Evolutionary conservation across 2,329 filamentous ascomycete species (phyloP).

Genomic region (Diplocarpon rosae): DNA sequence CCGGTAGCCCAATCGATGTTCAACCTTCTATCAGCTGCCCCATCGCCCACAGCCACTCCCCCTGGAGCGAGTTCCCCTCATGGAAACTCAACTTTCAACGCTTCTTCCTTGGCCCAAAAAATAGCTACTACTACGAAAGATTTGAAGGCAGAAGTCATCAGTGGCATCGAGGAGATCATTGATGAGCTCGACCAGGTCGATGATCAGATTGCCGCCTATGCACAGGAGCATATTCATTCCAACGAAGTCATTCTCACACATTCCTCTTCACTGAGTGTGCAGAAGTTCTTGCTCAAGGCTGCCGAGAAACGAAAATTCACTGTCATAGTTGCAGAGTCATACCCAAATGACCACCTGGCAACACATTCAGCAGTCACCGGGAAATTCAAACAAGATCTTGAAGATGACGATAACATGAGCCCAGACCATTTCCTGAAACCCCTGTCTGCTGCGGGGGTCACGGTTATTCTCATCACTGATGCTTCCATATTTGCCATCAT

Average conservation of each 20-base stretch:
- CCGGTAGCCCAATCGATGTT: slow-evolving; percentile 64
- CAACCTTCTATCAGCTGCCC: slow-evolving; percentile 66
- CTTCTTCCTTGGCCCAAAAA: slow-evolving; percentile 21
- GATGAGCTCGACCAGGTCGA: slow-evolving; percentile 91
- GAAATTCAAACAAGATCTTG: slow-evolving; percentile 33
- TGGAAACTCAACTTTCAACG: slow-evolving; percentile 24
- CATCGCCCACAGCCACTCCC: slow-evolving; percentile 43
- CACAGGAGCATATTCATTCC: slow-evolving; percentile 84
- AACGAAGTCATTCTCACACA: slow-evolving; percentile 89
- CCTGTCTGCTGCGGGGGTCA: slow-evolving; percentile 65
- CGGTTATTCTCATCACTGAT: slow-evolving; percentile 74
- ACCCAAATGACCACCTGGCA: slow-evolving; percentile 54
- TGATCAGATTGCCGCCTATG: slow-evolving; percentile 80
- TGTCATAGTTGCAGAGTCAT: slow-evolving; percentile 69
- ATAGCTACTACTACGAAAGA: slow-evolving; percentile 40
- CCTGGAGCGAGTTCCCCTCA: slow-evolving; percentile 40
- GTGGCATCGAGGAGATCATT: slow-evolving; percentile 90
- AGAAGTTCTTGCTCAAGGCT: slow-evolving; percentile 79
- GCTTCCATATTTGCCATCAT: slow-evolving; percentile 86
- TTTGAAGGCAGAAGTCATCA: slow-evolving; percentile 80
- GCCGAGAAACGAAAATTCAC: slow-evolving; percentile 87
- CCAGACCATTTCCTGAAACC: slow-evolving; percentile 59
- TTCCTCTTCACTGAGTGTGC: slow-evolving; percentile 74
- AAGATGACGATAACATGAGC: slow-evolving; percentile 29
- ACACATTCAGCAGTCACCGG: slow-evolving; percentile 55